Evolutionary conservation across 169 alveolate genomes (phyloP), one percentile per base, ranked within the genome.

Genomic region (Cytauxzoon felis): DNA sequence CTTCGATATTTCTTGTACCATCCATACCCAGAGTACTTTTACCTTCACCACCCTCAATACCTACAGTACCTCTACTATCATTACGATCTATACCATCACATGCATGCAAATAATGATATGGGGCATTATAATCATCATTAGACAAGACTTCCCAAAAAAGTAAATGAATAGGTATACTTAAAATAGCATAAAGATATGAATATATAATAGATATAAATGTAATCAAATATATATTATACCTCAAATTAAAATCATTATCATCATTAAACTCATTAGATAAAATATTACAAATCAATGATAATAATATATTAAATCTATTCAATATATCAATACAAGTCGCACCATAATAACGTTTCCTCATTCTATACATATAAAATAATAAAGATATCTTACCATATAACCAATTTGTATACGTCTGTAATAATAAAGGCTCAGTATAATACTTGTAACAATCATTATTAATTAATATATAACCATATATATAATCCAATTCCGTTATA

Each of bases 151-250:
- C 60, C 86, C 86, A 76, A 23, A 81, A 81, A 3, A 71, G 38
- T 26, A 65, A 56, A 16, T 40, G 45, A 2, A 64, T 9, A 7
- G 86, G 86, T 7, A 76, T 45, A 30, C 81, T 65, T 26, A 76
- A 51, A 1, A 76, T n/a, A 0, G 65, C 72, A 63, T 76, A 76
- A 5, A 76, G 65, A 24, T 76, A 76, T 13, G 84, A 73, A 65
- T 73, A 73, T 5, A 73, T 56, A 30, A 73, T n/a, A 36, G 66
- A 23, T 24, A 56, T 45, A 26, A 73, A 62, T n/a, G 69, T 50
- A 62, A 56, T 50, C 23, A 68, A 59, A 23, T 68, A 63, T 63
- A 73, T 64, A 38, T 38, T 47, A 42, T 16, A 59, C 19, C 38
- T 48, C n/a, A n/a, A n/a, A n/a, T n/a, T 11, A 18, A 49, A 38